Conservation (phyloP, 176 grass and related monocot species). For the Poa pratensis region DNA sequence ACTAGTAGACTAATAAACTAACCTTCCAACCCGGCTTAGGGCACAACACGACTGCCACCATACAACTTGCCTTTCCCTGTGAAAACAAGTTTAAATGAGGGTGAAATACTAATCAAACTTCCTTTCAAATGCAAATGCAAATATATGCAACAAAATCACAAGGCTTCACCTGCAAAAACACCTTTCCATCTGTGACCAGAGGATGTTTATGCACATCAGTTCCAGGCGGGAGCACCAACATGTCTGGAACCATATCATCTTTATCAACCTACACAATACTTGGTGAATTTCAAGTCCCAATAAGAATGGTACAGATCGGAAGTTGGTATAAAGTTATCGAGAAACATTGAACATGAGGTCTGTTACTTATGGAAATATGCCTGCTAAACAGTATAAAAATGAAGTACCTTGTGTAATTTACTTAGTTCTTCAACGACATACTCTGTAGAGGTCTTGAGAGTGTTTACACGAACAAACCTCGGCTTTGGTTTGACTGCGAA, state of each 20-base stretch:
- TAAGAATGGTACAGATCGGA: slow-evolving; percentile 17
- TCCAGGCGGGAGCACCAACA: slow-evolving; percentile 75
- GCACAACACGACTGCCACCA: slow-evolving; percentile 79
- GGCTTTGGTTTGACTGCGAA: slow-evolving; percentile 70
- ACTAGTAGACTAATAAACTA: slow-evolving; percentile 23
- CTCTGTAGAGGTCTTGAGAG: slow-evolving; percentile 67
- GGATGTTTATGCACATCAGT: slow-evolving; percentile 89
- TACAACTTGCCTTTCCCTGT: slow-evolving; percentile 94
- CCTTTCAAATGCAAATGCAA: background rate
- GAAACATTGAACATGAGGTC: slow-evolving; percentile 8
- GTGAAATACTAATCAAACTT: background rate
- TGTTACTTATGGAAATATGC: slow-evolving; percentile 25
- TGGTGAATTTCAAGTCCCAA: background rate
- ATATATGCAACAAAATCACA: slow-evolving; percentile 15
- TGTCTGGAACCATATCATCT: slow-evolving; percentile 77
- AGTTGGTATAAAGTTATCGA: slow-evolving; percentile 20
- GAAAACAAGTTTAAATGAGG: slow-evolving; percentile 12
- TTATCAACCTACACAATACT: slow-evolving; percentile 58
- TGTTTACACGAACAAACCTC: slow-evolving; percentile 85
- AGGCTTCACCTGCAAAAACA: slow-evolving; percentile 75
- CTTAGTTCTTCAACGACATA: slow-evolving; percentile 66
- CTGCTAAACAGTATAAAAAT: slow-evolving; percentile 30
- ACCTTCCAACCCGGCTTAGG: slow-evolving; percentile 96
- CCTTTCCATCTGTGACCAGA: slow-evolving; percentile 68
- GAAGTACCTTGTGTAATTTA: slow-evolving; percentile 57